Percentiles rank a stretch among this genome's conserved stretches.
These are phyloP conservation scores for Trypanosoma scelopori DNA, from an alignment of 208 protist genomes.

Conservation along the genomic window DNA sequence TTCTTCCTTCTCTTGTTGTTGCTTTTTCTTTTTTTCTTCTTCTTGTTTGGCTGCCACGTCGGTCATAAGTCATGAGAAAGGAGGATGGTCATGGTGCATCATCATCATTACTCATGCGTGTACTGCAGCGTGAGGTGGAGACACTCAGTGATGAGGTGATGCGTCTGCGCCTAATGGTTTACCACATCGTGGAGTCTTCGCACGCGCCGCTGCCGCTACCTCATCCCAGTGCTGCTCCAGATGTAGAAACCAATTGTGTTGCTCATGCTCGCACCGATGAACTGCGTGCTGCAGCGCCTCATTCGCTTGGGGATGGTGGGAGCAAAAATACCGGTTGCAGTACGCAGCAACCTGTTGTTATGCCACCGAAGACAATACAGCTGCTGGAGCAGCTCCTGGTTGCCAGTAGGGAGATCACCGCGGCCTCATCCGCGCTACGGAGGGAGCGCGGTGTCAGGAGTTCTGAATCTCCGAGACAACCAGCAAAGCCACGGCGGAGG, in stretches of 20 bases:
- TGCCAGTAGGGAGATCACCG: not conserved
- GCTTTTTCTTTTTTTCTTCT: not conserved
- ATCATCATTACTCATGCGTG: constrained; percentile 70
- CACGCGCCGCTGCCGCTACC: constrained; percentile 15
- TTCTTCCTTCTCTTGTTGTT: not conserved
- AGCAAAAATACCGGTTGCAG: not conserved
- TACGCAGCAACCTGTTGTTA: not conserved
- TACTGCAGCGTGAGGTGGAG: constrained; percentile 83
- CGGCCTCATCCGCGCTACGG: not conserved
- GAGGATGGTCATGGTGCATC: not conserved
- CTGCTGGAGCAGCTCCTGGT: not conserved
- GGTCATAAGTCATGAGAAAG: not conserved
- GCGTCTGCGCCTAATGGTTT: constrained; percentile 84
- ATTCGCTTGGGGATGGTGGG: not conserved
- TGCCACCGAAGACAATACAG: constrained; percentile 2
- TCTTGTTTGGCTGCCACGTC: too few species aligned
- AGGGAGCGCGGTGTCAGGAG: not conserved
- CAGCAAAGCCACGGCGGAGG: not conserved
- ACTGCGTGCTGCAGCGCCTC: not conserved
- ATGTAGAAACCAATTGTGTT: not conserved
- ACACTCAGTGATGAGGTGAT: constrained; percentile 80
- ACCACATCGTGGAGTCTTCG: constrained; percentile 64
- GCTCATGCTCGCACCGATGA: not conserved
- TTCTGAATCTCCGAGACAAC: not conserved
- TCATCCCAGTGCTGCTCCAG: not conserved